Evolutionary conservation across 2,329 filamentous ascomycete genomes (phyloP), one percentile per base, ranked within the genome.

Genomic region (Helicocarpus griseus): DNA sequence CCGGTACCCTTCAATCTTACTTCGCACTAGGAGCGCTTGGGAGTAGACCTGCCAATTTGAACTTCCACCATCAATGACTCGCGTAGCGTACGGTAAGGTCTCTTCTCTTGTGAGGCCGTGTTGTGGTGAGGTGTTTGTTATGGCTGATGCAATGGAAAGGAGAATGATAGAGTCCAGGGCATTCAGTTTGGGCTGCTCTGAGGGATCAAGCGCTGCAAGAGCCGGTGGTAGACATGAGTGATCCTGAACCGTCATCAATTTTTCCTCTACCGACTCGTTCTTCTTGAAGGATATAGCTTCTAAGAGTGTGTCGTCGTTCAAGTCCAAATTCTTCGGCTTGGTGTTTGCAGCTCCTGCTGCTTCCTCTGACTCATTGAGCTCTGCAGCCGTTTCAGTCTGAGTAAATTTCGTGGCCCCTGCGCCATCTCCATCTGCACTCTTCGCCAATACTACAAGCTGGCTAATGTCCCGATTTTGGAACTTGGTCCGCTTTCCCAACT

Each of bases 1-100:
- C 49, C 82, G 81, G 69, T 94, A 90, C 0, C 90, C 78, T 68
- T 98, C 93, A 50, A 97, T 91, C 14, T 93, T 79, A 54, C 88
- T 95, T 41, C 93, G 80, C 1, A 97, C 87, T 0, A 98, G 76
- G 7, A 98, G 75, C 0, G 89, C 93, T 64, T 97, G 90, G 0
- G 93, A 96, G 65, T 97, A 97, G 31, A 96, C 85, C 66, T 97
- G 93, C 93, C 93, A 98, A 67, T 97, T 98, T 0, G 89, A 91
- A 43, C 86, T 86, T 59, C 91, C 90, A 54, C 93, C 89, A 7
- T 86, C 80, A 1, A 98, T 77, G 0, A 97, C 93, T 38, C 93
- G 82, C 1, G 84, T 85, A 0, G 93, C 93, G 64, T 91, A 98
- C 0, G 93, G 93, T 1, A 95, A 70, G 4, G 95, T 91, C 65